Percentiles rank a stretch among this genome's conserved stretches.
phyloP scores from a whole-genome alignment of 1,284 basidiomycete genomes.

The Lentinula novae-zelandiae region DNA sequence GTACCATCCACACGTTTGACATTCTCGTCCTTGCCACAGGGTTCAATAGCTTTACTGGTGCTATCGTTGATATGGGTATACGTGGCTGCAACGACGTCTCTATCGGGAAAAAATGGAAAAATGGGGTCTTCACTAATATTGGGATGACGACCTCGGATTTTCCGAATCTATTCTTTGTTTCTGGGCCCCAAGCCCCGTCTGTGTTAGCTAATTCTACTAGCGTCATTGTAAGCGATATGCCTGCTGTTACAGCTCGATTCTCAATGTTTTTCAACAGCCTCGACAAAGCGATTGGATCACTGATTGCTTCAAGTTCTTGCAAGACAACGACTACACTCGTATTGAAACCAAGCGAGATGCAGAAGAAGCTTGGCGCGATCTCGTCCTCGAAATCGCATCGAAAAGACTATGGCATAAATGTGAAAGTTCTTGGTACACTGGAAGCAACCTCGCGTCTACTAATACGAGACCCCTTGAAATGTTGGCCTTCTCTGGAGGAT shows the following conservation, averaged over 20 bases:
- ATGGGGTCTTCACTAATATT: slow-evolving; percentile 20
- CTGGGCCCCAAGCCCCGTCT: slow-evolving; percentile 23
- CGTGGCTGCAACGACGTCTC: slow-evolving; percentile 17
- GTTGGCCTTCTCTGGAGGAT: too few relatives aligned
- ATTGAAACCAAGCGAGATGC: slow-evolving; percentile 16
- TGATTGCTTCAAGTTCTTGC: slow-evolving; percentile 18
- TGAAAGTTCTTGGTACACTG: slow-evolving; percentile 3
- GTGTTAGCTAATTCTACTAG: slow-evolving; percentile 21
- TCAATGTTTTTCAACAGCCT: neutral
- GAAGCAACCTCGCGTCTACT: too few relatives aligned
- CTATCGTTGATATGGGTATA: slow-evolving; percentile 22
- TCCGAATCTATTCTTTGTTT: slow-evolving; percentile 25
- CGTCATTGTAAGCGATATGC: slow-evolving; percentile 15
- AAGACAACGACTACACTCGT: slow-evolving; percentile 14
- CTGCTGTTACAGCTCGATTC: neutral
- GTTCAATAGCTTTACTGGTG: slow-evolving; percentile 24
- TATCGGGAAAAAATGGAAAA: slow-evolving; percentile 16
- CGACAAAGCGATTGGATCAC: slow-evolving; percentile 22
- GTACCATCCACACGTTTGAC: slow-evolving; percentile 21
- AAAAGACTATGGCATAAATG: neutral
- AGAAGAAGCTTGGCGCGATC: slow-evolving; percentile 11
- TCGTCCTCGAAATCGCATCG: neutral
- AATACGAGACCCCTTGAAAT: too few relatives aligned
- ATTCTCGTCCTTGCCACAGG: slow-evolving; percentile 23
- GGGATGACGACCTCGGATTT: slow-evolving; percentile 19